Base-by-base conservation (phyloP, 345 rosid genomes). In the Populus nigra region DNA sequence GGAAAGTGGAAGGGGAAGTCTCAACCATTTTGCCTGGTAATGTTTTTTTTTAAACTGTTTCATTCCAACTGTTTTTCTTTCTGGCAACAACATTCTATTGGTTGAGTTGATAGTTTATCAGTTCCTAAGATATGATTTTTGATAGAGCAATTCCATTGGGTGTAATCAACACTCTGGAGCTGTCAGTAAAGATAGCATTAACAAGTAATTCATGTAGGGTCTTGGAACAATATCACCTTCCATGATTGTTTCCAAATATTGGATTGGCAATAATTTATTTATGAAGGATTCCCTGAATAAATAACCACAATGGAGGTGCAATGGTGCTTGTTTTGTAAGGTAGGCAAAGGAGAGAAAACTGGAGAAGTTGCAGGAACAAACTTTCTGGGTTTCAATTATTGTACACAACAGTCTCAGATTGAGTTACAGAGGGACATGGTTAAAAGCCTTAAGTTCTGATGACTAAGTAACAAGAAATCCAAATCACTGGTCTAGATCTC, bases 1-100 rank as follows among this genome's bases (percentile, higher is more conserved):
- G 93, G 97, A 90, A 86, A 65, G 81, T 49, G 31, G 85, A 84
- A 65, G 82, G 73, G 39, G 79, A 77, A 72, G 78, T 77, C 72
- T 74, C 84, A 50, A 80, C 86, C 73, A 69, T 85, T 69, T 80
- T 78, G 57, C 63, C 84, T 73, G 93, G 92, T 88, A 89, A 84
- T 65, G 74, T 73, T 69, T 39, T 8, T 39, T n/a, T 57, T 33
- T 17, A 17, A 33, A 68, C 10, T 27, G 16, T 73, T 49, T 53
- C 33, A 55, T 71, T 62, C 49, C 36, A 47, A 50, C 8, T 61
- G 27, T 33, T 7, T 27, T 66, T 49, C 47, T 36, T 63, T 29
- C 31, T 15, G 18, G 5, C 27, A 72, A 11, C 45, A 18, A 13
- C 57, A 31, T 53, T 71, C 63, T 31, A 38, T 49, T 33, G 20